phyloP scores from a whole-genome alignment of 2,329 filamentous ascomycete species.

The Aspergillus sp. region DNA sequence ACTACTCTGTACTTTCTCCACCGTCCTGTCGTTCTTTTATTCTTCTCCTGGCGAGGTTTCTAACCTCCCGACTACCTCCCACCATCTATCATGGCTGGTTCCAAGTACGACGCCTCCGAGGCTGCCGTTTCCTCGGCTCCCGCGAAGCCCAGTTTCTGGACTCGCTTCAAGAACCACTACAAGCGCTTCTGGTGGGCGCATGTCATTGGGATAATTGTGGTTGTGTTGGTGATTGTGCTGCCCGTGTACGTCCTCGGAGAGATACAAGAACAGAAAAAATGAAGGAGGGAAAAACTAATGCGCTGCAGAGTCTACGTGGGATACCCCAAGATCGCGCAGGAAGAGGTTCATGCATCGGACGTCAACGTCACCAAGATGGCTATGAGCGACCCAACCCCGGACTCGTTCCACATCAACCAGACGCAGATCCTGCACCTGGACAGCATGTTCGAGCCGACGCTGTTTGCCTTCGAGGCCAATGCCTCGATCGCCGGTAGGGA shows the following conservation, averaged over 20 bases:
- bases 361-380: constrained; percentile 43
- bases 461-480: constrained; percentile 45
- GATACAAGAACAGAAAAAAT: background rate
- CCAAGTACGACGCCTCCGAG: constrained; percentile 17
- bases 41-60: background rate
- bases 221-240: constrained; percentile 45
- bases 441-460: constrained; percentile 44
- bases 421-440: constrained; percentile 38
- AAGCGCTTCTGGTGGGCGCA: constrained; percentile 48
- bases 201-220: constrained; percentile 41
- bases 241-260: constrained; percentile 42
- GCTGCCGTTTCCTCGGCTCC: constrained; percentile 1
- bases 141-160: constrained; percentile 16
- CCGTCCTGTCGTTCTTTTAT: background rate
- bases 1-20: no score
- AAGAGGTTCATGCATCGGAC: constrained; percentile 43
- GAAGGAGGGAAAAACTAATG: background rate
- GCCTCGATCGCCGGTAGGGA: constrained; percentile 38
- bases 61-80: background rate
- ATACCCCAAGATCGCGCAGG: constrained; percentile 50
- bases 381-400: constrained; percentile 42
- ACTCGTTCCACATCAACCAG: constrained; percentile 42
- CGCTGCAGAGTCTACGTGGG: constrained; percentile 46
- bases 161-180: constrained; percentile 23
- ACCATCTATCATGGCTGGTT: constrained; percentile 8